Percentiles rank a stretch among this genome's conserved stretches.
These are phyloP conservation scores for Neurospora pannonica DNA, from an alignment of 495 filamentous ascomycete genomes.

Conservation along the genomic window DNA sequence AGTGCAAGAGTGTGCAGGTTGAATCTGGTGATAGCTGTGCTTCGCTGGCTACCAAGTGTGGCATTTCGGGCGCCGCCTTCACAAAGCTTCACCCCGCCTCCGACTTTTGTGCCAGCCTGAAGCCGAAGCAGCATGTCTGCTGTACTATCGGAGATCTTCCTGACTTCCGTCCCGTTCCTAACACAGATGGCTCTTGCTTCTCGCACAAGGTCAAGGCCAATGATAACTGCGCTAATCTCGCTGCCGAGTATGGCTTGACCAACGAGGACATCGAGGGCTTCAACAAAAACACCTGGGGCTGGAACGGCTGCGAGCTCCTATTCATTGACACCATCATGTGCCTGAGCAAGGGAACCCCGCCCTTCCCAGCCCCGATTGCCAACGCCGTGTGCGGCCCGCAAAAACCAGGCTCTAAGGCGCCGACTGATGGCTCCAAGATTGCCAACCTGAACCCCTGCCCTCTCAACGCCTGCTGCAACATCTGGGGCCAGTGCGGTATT, in stretches of 20 bases:
- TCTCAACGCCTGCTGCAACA: constrained; percentile 5
- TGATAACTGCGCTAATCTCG: constrained; percentile 26
- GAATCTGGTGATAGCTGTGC: constrained; percentile 27
- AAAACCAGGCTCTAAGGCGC: not conserved
- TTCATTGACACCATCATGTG: no score
- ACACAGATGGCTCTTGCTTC: constrained; percentile 33
- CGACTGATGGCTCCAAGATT: not conserved
- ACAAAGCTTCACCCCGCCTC: constrained; percentile 28
- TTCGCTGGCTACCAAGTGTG: constrained; percentile 30
- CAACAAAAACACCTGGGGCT: no score
- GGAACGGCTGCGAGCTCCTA: no score
- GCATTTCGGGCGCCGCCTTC: constrained; percentile 28
- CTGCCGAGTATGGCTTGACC: constrained; percentile 20
- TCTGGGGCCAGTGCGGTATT: constrained; percentile 38
- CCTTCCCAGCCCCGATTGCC: no score
- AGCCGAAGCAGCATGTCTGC: constrained; percentile 32
- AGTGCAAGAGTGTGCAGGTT: constrained; percentile 15
- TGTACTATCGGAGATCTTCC: constrained; percentile 32
- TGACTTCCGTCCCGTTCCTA: constrained; percentile 26
- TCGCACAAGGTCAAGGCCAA: constrained; percentile 21
- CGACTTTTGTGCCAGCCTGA: constrained; percentile 28
- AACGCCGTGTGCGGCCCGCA: constrained; percentile 22
- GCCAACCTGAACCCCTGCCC: constrained; percentile 5
- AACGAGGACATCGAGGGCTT: no score
- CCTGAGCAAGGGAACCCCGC: no score